These are phyloP conservation scores for Globisporangium splendens DNA, from an alignment of 352 stramenopile genomes.

Conservation along the genomic window DNA sequence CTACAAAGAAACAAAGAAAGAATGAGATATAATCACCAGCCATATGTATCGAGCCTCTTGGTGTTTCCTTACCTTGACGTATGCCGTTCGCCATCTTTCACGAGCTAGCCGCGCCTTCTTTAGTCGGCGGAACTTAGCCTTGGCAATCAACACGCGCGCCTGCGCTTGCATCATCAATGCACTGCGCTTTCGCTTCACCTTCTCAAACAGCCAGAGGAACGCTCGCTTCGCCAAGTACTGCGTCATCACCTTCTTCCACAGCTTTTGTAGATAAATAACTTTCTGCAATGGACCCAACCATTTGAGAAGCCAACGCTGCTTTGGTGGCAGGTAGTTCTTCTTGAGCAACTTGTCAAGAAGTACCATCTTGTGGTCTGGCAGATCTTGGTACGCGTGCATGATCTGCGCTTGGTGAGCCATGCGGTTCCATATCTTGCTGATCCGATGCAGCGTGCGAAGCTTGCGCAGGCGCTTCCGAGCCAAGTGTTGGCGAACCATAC, in stretches of 20 bases:
- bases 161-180: slow-evolving; percentile 63
- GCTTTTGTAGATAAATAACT: slow-evolving; percentile 84
- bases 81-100: slow-evolving; percentile 61
- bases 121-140: slow-evolving; percentile 53
- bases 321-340: slow-evolving; percentile 53
- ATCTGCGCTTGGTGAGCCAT: slow-evolving; percentile 65
- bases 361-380: slow-evolving; percentile 82
- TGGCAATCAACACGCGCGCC: slow-evolving; percentile 61
- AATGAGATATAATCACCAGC: slow-evolving; percentile 2
- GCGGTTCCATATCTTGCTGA: slow-evolving; percentile 60
- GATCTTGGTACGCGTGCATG: slow-evolving; percentile 73
- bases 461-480: slow-evolving; percentile 68
- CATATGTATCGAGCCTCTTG: background rate
- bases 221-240: slow-evolving; percentile 74
- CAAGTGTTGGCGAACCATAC: slow-evolving; percentile 68
- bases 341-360: slow-evolving; percentile 72
- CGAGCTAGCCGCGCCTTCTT: slow-evolving; percentile 66
- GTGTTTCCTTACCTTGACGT: slow-evolving; percentile 41
- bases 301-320: slow-evolving; percentile 80
- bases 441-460: slow-evolving; percentile 52
- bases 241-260: slow-evolving; percentile 75
- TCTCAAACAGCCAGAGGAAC: slow-evolving; percentile 77
- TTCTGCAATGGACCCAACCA: slow-evolving; percentile 79
- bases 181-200: slow-evolving; percentile 58
- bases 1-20: slow-evolving; percentile 12